Base-by-base conservation (phyloP, 495 filamentous ascomycete species). In the Aspergillus panamensis region DNA sequence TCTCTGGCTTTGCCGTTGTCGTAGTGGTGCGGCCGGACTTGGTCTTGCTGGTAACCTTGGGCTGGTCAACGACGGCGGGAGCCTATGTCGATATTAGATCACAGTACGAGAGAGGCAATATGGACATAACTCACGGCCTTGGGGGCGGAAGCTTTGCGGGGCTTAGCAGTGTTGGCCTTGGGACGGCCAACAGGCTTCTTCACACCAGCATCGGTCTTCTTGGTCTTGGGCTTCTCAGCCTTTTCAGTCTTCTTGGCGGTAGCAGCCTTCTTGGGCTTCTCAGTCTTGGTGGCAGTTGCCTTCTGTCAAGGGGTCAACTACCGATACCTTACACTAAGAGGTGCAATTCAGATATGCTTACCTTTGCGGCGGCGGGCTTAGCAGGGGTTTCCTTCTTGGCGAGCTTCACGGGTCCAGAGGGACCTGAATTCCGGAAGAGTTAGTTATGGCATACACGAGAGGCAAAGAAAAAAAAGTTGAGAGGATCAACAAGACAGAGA, bases 361-460 rank as follows among this genome's bases (percentile, higher is more conserved):
- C 69, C 49, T 82, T 74, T 73, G 75, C 70, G 78, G 76, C 70
- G 78, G 76, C 80, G 40, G 83, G 72, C 73, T 86, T 82, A 56
- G 73, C 61, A 52, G 77, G 68, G 52, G 77, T 66, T 51, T 80
- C 82, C 81, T 96, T 95, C 85, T 95, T 96, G 30, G 87, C 89
- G 44, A 99, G 88, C 86, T 99, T 99, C 76, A 96, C 90, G 61
- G 91, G 89, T 42, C 94, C 94, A 47, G 94, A 97, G 53, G 90
- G 80, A 63, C 92, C 92, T 95, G 53, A 55, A 30, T 29, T 2
- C 25, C 25, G 31, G 40, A 69, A 63, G 69, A 48, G 72, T 86
- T 63, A 84, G 76, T 61, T 29, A 43, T 40, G 53, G 25, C 21
- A 30, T 17, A 10, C 44, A 47, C 39, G 48, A 65, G 50, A 47